Evolutionary conservation across 352 stramenopile species (phyloP), one percentile per base, ranked within the genome.

Genomic region (Globisporangium viniferum): DNA sequence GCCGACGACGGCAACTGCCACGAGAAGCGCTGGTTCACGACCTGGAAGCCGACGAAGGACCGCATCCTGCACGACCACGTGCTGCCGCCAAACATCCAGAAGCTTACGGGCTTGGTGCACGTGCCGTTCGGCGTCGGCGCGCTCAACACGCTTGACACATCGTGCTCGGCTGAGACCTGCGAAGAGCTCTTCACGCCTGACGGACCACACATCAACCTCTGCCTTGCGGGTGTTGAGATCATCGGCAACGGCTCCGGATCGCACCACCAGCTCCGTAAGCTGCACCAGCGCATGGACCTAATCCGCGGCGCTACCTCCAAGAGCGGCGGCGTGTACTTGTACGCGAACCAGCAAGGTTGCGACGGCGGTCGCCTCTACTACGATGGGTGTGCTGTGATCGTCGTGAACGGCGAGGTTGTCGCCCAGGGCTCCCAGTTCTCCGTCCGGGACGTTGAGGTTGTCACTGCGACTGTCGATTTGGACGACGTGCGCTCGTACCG

Each of bases 1-100:
- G 97, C 97, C 0, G 97, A 99, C 77, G 93, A 99, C 79, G 97
- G 97, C 67, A 99, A 99, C 79, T 99, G 99, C 82, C 86, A 97
- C 44, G 97, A 99, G 81, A 97, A 84, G 53, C 82, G 97, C 56
- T 99, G 97, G 80, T 95, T 95, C 74, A 95, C 88, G 35, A 91
- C 88, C 57, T 95, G 86, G 86, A 95, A 95, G 69, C 61, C 82
- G 10, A 66, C 59, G 33, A 73, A 72, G 59, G 73, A 74, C 31
- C 74, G 81, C 46, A 80, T 81, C 20, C 73, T 97, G 1, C 79
- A 94, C 44, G 76, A 86, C 60, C 81, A 94, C 49, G 81, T 95
- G 63, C 72, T 98, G 73, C 89, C 74, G 62, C 90, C 66, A 72
- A 94, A 75, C 77, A 92, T 98, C 51, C 82, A 92, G 70, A 82